These are phyloP conservation scores for Mycena metata DNA, from an alignment of 768 basidiomycete genomes.

Conservation along the genomic window DNA sequence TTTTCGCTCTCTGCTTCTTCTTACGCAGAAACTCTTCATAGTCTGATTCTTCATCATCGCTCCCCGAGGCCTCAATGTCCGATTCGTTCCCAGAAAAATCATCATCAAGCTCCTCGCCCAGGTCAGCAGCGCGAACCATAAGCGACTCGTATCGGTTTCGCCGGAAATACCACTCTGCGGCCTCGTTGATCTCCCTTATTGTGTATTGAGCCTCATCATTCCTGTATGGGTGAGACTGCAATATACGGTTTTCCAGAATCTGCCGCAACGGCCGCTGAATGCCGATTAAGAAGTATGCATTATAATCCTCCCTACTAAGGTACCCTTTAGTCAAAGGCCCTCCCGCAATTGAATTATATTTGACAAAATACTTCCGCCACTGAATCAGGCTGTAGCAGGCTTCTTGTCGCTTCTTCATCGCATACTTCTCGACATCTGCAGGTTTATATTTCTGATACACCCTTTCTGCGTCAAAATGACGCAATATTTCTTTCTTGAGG, in stretches of 20 bases:
- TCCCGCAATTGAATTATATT: not conserved
- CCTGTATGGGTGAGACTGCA: not conserved
- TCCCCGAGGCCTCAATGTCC: not conserved
- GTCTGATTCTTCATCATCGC: not conserved
- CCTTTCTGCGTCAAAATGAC: not conserved
- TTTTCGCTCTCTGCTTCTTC: not conserved
- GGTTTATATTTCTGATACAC: not conserved
- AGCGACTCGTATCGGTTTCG: constrained; percentile 16
- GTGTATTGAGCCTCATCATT: not conserved
- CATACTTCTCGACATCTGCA: not conserved
- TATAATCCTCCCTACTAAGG: not conserved
- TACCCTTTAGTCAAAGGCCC: not conserved
- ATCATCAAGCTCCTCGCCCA: constrained; percentile 13
- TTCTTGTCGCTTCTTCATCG: not conserved
- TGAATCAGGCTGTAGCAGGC: not conserved
- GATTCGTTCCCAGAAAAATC: constrained; percentile 20
- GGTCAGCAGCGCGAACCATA: not conserved
- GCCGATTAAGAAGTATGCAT: not conserved
- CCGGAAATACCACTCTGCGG: constrained; percentile 23
- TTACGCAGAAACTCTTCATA: not conserved
- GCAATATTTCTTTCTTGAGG: not conserved
- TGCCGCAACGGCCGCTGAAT: not conserved
- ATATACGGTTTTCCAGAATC: not conserved
- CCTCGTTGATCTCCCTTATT: not conserved
- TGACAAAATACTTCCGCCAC: not conserved